Conservation (phyloP, 768 basidiomycete species). For the Pisolithus sp. region DNA sequence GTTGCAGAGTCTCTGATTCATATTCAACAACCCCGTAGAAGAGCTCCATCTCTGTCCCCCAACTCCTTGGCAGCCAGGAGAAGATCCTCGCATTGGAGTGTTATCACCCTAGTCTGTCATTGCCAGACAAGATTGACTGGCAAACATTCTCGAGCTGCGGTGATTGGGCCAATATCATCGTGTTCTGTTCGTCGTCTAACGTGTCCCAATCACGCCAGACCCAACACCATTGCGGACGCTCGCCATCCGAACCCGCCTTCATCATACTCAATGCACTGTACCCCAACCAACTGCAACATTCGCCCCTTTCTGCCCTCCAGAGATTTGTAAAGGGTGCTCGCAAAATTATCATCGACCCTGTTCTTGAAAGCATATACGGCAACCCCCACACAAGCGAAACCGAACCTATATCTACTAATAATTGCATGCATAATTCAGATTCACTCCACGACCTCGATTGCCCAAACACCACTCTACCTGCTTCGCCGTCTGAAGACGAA, state of each 20-base stretch:
- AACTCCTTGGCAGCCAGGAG: conserved; percentile 30
- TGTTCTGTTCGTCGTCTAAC: not conserved
- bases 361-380: conserved; percentile 22
- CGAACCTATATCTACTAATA: conserved; percentile 25
- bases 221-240: conserved; percentile 46
- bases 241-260: conserved; percentile 32
- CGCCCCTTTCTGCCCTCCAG: conserved; percentile 50
- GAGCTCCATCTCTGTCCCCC: conserved; percentile 5
- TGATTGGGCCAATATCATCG: conserved; percentile 22
- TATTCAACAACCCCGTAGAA: conserved; percentile 2
- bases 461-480: conserved; percentile 15
- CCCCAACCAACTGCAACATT: conserved; percentile 37
- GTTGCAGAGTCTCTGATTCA: not conserved
- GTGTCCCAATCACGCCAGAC: conserved; percentile 33
- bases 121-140: conserved; percentile 57
- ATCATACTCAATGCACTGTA: conserved; percentile 32
- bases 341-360: conserved; percentile 42
- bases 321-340: conserved; percentile 49
- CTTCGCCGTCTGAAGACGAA: conserved; percentile 27
- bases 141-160: conserved; percentile 49
- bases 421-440: conserved; percentile 17
- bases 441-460: conserved; percentile 19
- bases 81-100: conserved; percentile 41
- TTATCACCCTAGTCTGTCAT: conserved; percentile 33
- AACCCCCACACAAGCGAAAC: conserved; percentile 13